phyloP scores from a whole-genome alignment of 768 basidiomycete species.

The Termitomyces sp. region DNA sequence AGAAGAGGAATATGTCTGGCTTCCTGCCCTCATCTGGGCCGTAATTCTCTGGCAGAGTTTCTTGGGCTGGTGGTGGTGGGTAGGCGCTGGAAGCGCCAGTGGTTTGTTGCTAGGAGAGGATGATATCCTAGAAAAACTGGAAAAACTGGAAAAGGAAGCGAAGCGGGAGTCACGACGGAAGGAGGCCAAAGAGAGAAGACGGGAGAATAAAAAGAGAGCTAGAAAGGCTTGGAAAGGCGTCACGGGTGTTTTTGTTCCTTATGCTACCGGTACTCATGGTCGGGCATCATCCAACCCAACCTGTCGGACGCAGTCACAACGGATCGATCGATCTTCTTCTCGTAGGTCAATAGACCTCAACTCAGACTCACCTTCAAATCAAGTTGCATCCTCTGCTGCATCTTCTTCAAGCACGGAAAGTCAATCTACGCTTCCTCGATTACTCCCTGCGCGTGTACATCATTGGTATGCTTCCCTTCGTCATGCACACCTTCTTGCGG shows the following conservation, averaged over 20 bases:
- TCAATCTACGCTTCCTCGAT: constrained; percentile 24
- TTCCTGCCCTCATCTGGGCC: constrained; percentile 84
- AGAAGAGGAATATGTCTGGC: constrained; percentile 87
- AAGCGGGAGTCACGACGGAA: constrained; percentile 46
- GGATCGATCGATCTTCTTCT: not conserved
- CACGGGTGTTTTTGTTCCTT: constrained; percentile 38
- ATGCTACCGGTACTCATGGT: constrained; percentile 2
- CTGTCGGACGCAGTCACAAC: not conserved
- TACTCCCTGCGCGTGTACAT: constrained; percentile 37
- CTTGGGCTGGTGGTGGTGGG: constrained; percentile 99
- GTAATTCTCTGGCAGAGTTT: constrained; percentile 97
- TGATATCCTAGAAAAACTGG: constrained; percentile 66
- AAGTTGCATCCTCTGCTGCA: constrained; percentile 3
- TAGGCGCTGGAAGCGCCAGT: constrained; percentile 83
- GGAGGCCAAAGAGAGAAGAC: constrained; percentile 40
- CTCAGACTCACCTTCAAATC: constrained; percentile 2
- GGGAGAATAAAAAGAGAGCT: constrained; percentile 45
- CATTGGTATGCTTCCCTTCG: constrained; percentile 57
- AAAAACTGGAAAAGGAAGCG: constrained; percentile 47
- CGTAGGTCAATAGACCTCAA: constrained; percentile 2
- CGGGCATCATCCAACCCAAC: not conserved
- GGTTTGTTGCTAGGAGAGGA: constrained; percentile 29
- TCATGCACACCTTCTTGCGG: constrained; percentile 66
- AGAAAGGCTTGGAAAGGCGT: constrained; percentile 56
- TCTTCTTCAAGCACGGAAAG: constrained; percentile 14